Percentiles rank a stretch among this genome's conserved stretches.
Evolutionary conservation across 2,329 filamentous ascomycete genomes (phyloP).

Genomic region (Xenosphaeropsis pyriputrescens): DNA sequence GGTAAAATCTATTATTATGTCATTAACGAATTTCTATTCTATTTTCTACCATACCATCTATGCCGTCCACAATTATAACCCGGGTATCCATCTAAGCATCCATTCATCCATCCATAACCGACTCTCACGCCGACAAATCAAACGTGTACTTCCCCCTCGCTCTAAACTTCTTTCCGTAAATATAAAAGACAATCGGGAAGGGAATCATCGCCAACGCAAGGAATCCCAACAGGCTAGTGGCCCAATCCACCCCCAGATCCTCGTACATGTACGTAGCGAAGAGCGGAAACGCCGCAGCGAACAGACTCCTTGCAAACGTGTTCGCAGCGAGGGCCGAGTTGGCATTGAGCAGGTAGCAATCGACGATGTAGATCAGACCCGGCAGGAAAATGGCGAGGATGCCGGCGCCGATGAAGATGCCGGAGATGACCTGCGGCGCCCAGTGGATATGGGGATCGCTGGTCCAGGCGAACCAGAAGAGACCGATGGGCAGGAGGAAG

Average conservation of each 20-base stretch:
- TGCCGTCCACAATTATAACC: no score
- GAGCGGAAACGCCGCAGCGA: slow-evolving; percentile 22
- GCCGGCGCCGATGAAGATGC: neutral
- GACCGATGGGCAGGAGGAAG: slow-evolving; percentile 16
- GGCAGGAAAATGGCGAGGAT: slow-evolving; percentile 40
- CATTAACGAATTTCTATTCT: no score
- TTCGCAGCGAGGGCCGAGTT: slow-evolving; percentile 24
- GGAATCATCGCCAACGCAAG: slow-evolving; percentile 19
- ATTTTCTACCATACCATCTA: no score
- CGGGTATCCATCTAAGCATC: no score
- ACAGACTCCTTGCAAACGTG: slow-evolving; percentile 20
- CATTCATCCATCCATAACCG: no score
- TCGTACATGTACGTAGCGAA: slow-evolving; percentile 19
- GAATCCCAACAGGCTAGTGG: slow-evolving; percentile 18
- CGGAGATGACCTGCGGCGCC: slow-evolving; percentile 30
- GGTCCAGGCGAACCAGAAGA: slow-evolving; percentile 21
- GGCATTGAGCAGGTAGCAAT: slow-evolving; percentile 28
- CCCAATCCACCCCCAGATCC: slow-evolving; percentile 20
- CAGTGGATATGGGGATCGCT: slow-evolving; percentile 17
- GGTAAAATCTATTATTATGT: no score
- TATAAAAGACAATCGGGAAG: slow-evolving; percentile 45
- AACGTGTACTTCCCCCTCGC: slow-evolving; percentile 49
- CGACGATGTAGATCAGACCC: slow-evolving; percentile 50
- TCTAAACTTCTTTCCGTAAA: slow-evolving; percentile 49
- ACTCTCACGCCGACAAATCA: no score